Evolutionary conservation across 257 asterid genomes (phyloP), one percentile per base, ranked within the genome.

Genomic region (Echium plantagineum): DNA sequence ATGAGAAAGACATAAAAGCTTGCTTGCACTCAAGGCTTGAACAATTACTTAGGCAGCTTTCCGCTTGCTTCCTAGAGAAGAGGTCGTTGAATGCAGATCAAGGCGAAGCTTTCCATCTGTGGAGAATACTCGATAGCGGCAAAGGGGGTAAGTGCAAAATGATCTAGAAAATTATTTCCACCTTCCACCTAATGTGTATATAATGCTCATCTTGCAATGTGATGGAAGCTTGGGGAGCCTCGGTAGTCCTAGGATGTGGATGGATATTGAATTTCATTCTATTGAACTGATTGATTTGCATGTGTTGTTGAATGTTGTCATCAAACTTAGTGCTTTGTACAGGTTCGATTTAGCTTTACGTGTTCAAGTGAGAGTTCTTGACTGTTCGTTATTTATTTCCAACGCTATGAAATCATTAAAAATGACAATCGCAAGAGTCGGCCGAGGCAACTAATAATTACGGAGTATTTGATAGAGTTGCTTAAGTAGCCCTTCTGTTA

Each of bases 21-120:
- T 82, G 90, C 86, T 69, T 71, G 75, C 89, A 79, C 72, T 88
- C 97, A 0, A 57, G 80, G 58, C 97, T 88, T 1, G 98, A 91
- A 81, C 80, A 80, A 70, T 73, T 91, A 48, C 78, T 91, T 55
- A 80, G 87, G 69, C 98, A 91, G 74, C 80, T 82, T 26, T 79
- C 82, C 3, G 83, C 94, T 32, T 85, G 94, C 85, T 79, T 78
- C 73, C 66, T 82, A 67, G 96, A 81, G 84, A 91, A 71, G 70
- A 75, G 95, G 72, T 65, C 83, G 20, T 73, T 86, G 64, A 84
- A 80, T 52, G 95, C 90, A 15, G 93, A 80, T 73, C 87, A 86
- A 19, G 97, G 97, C 15, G 98, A 91, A 76, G 83, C 80, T 66
- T 88, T 91, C 79, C 76, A 76, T 38, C 75, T 91, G 67, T 78